Conservation (phyloP, 2,329 filamentous ascomycete species). For the Tolypocladium amazonense region DNA sequence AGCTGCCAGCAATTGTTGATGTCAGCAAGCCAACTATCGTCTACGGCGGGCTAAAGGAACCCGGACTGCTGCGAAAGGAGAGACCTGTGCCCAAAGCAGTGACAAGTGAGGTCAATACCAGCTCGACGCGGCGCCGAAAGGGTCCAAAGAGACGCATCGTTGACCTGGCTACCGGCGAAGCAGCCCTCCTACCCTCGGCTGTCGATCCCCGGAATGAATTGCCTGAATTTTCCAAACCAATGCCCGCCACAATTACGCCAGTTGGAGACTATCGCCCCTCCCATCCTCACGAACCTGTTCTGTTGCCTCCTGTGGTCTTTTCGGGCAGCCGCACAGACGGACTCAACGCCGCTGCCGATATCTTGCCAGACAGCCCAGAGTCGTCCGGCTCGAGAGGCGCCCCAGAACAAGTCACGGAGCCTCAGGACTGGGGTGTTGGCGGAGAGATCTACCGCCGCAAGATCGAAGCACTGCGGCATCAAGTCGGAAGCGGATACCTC, state of each 20-base stretch:
- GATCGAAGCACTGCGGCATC: conserved; percentile 74
- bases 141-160: conserved; percentile 54
- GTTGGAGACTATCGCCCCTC: conserved; percentile 34
- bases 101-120: conserved; percentile 47
- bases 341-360: not conserved
- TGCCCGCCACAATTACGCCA: conserved; percentile 9
- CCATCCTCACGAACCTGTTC: conserved; percentile 26
- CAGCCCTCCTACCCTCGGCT: conserved; percentile 15
- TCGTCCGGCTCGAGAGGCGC: not conserved
- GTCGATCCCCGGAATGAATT: conserved; percentile 14
- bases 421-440: conserved; percentile 52
- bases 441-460: conserved; percentile 79
- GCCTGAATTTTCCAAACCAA: conserved; percentile 8
- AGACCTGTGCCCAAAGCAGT: conserved; percentile 39
- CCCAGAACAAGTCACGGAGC: conserved; percentile 15
- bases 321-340: conserved; percentile 21
- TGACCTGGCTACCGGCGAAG: conserved; percentile 47
- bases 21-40: conserved; percentile 58
- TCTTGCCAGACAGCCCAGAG: not conserved
- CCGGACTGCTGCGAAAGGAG: conserved; percentile 48
- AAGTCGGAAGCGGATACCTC: conserved; percentile 80
- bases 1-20: conserved; percentile 51
- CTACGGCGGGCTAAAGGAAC: conserved; percentile 38
- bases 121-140: conserved; percentile 48
- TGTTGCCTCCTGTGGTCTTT: conserved; percentile 17